Evolutionary conservation across 139 green algal species (phyloP), one percentile per base, ranked within the genome.

Genomic region (Edaphochlamys debaryana): DNA sequence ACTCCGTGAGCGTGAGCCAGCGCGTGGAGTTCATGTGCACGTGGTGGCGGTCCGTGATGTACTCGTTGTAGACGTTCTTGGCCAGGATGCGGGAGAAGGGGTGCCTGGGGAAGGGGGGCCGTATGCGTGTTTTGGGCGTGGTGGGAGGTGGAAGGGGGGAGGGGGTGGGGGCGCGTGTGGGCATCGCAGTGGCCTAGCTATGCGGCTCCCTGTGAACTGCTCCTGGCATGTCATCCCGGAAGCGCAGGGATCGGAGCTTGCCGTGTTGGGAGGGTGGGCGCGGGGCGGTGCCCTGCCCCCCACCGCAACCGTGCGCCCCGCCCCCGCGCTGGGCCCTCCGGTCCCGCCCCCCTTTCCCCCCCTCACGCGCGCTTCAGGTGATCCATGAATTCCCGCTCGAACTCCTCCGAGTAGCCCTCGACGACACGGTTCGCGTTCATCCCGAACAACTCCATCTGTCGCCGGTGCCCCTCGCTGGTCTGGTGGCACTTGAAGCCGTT

Each of bases 401-500:
- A 99, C 88, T 98, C 92, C 83, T 96, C 90, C 30, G 89, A 96
- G 88, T 95, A 99, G 37, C 92, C 92, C 8, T 94, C 90, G 4
- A 99, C 87, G 5, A 98, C 91, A 17, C 90, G 83, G 13, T 93
- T 70, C 15, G 96, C 88, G 78, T 94, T 95, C 74, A 95, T 80
- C 0, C 96, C 97, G 85, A 99, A 99, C 11, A 98, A 79, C 80
- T 95, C 91, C 91, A 98, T 96, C 84, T 97, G 93, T 2, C 93
- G 90, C 81, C 91, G 66, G 86, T 98, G 95, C 6, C 88, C 86
- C 68, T 98, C 95, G 45, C 87, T 94, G 41, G 87, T 94, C 54
- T 96, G 92, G 87, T 98, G 96, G 85, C 96, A 98, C 83, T 98
- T 99, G 93, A 99, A 99, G 23, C 97, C 97, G 86, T 99, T 99